Percentiles rank a stretch among this genome's conserved stretches.
phyloP scores from a whole-genome alignment of 129 eudicot species.

The Deinandra increscens region DNA sequence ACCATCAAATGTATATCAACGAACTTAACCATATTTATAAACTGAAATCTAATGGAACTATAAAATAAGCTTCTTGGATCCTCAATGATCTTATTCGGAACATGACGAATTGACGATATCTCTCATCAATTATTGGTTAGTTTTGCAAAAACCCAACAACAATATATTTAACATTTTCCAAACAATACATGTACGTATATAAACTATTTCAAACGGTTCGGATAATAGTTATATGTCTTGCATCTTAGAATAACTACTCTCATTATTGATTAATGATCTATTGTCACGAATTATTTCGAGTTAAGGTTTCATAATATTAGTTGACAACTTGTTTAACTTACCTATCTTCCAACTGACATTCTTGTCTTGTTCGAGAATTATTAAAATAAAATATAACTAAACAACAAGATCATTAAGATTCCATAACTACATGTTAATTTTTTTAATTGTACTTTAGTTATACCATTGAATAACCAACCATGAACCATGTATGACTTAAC shows the following conservation, averaged over 20 bases:
- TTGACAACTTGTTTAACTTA: slow-evolving; percentile 1
- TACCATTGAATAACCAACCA: too few relatives aligned
- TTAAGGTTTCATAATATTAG: background rate
- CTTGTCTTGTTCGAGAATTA: slow-evolving; percentile 19
- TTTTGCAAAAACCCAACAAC: background rate
- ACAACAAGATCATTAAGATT: slow-evolving; percentile 23
- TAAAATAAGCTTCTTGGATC: slow-evolving; percentile 13
- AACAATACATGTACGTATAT: too few relatives aligned
- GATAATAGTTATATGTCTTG: slow-evolving; percentile 9
- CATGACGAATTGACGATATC: background rate
- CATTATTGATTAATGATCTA: background rate
- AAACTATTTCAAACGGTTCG: too few relatives aligned
- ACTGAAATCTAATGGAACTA: background rate
- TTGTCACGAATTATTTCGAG: background rate
- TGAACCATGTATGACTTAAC: too few relatives aligned
- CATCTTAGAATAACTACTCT: slow-evolving; percentile 11
- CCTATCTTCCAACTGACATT: slow-evolving; percentile 16
- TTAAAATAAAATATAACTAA: background rate
- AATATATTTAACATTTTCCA: too few relatives aligned
- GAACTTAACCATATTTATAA: background rate
- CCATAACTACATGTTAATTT: background rate
- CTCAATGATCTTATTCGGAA: slow-evolving; percentile 1
- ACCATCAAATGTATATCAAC: background rate
- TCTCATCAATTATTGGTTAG: slow-evolving; percentile 11
- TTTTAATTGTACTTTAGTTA: background rate